These are phyloP conservation scores for Pulveroboletus sp. DNA, from an alignment of 768 basidiomycete species.

Conservation along the genomic window DNA sequence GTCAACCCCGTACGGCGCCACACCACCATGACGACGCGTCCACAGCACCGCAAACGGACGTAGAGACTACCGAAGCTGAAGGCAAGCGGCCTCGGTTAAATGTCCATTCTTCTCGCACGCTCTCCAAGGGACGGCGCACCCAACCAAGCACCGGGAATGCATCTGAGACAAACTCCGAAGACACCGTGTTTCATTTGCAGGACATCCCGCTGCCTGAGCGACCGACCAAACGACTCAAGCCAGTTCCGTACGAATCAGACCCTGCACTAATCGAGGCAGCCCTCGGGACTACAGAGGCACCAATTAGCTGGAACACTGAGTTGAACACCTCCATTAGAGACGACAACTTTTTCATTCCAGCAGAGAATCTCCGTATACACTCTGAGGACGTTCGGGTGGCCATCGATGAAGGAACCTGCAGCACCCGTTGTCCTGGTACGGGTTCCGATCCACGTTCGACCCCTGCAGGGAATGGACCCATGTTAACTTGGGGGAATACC, in stretches of 20 bases:
- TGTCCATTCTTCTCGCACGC: slow-evolving; percentile 9
- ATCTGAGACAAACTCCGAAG: slow-evolving; percentile 16
- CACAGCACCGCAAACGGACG: slow-evolving; percentile 13
- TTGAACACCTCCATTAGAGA: slow-evolving; percentile 5
- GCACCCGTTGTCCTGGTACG: not conserved
- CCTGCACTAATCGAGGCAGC: slow-evolving; percentile 16
- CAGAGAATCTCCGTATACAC: not conserved
- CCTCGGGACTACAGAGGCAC: slow-evolving; percentile 21
- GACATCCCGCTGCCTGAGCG: slow-evolving; percentile 4
- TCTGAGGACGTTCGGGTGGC: not conserved
- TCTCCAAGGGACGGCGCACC: slow-evolving; percentile 2
- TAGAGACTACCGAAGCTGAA: slow-evolving; percentile 22
- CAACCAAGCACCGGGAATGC: not conserved
- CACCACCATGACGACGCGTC: not conserved
- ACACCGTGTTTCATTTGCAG: not conserved
- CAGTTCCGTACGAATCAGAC: slow-evolving; percentile 20
- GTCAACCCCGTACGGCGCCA: not conserved
- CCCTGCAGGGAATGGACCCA: not conserved
- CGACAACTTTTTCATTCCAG: not conserved
- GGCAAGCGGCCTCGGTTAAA: slow-evolving; percentile 12
- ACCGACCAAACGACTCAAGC: slow-evolving; percentile 15
- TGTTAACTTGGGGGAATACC: not conserved
- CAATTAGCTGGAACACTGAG: slow-evolving; percentile 17
- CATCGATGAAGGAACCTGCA: not conserved
- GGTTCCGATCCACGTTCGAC: too few species aligned